Percentiles rank a stretch among this genome's conserved stretches.
phyloP scores from a whole-genome alignment of 2,329 filamentous ascomycete species.

The Clonostachys rosea region DNA sequence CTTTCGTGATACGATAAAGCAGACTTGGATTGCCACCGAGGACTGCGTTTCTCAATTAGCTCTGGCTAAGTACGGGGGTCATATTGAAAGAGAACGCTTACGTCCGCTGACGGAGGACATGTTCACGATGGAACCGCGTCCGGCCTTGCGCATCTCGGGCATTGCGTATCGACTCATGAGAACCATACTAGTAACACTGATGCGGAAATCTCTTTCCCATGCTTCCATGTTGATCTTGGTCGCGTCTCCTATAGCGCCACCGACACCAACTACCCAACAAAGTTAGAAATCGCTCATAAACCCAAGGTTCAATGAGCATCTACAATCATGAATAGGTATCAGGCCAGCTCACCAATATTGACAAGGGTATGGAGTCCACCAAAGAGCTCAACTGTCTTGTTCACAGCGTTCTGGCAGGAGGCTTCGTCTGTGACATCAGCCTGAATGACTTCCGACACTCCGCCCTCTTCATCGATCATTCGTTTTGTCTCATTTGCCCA shows the following conservation, averaged over 20 bases:
- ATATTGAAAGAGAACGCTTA: conserved; percentile 14
- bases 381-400: conserved; percentile 12
- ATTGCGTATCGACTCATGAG: conserved; percentile 8
- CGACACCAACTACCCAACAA: conserved; percentile 29
- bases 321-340: too few species aligned
- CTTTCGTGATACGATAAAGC: conserved; percentile 33
- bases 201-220: conserved; percentile 47
- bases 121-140: conserved; percentile 47
- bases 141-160: conserved; percentile 20
- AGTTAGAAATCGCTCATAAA: conserved; percentile 7
- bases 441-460: conserved; percentile 31
- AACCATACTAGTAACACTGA: conserved; percentile 11
- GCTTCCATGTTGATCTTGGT: conserved; percentile 50
- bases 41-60: not conserved
- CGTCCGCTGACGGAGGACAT: conserved; percentile 52
- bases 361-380: conserved; percentile 17
- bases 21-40: conserved; percentile 28
- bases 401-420: conserved; percentile 34
- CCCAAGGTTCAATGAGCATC: conserved; percentile 9
- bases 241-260: conserved; percentile 49
- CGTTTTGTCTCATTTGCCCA: conserved; percentile 48
- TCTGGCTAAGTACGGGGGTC: conserved; percentile 1
- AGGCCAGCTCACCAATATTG: conserved; percentile 13
- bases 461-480: conserved; percentile 40
- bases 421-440: conserved; percentile 51